Conservation (phyloP, 164 flowering plant genomes). For the Vitis labrusca region DNA sequence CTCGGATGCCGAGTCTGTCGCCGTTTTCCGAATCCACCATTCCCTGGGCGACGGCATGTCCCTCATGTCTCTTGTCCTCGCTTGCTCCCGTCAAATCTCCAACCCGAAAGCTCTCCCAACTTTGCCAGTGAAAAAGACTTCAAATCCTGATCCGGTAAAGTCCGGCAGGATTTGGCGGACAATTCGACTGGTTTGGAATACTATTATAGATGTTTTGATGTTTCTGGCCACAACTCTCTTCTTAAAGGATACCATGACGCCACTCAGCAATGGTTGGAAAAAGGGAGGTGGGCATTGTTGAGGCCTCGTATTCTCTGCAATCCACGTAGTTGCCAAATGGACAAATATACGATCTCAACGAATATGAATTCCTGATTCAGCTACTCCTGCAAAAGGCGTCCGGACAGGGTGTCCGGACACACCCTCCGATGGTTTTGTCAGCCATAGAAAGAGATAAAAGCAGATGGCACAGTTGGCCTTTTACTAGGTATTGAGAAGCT, state of each 20-base stretch:
- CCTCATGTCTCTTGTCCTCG: conserved; percentile 53
- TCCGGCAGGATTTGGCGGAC: conserved; percentile 22
- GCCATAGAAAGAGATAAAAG: too few species aligned
- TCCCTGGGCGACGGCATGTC: conserved; percentile 76
- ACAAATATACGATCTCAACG: too few species aligned
- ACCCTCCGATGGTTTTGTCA: too few species aligned
- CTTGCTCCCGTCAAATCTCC: conserved; percentile 46
- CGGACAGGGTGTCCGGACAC: too few species aligned
- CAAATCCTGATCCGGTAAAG: too few species aligned
- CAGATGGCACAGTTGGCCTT: too few species aligned
- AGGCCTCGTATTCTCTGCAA: too few species aligned
- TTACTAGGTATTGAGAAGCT: too few species aligned
- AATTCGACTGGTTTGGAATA: conserved; percentile 35
- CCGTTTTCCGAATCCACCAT: conserved; percentile 56
- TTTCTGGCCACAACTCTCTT: conserved; percentile 35
- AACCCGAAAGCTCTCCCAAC: conserved; percentile 53
- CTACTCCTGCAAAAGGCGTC: too few species aligned
- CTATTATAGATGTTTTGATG: conserved; percentile 37
- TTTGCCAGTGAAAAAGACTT: conserved; percentile 26
- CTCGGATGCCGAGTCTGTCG: conserved; percentile 43
- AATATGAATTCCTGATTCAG: too few species aligned
- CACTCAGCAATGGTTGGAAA: conserved; percentile 27
- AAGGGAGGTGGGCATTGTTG: conserved; percentile 23
- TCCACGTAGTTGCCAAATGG: too few species aligned
- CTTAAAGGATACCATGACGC: conserved; percentile 48